phyloP scores from a whole-genome alignment of 352 stramenopile species.

The Pythium vanterpoolii region DNA sequence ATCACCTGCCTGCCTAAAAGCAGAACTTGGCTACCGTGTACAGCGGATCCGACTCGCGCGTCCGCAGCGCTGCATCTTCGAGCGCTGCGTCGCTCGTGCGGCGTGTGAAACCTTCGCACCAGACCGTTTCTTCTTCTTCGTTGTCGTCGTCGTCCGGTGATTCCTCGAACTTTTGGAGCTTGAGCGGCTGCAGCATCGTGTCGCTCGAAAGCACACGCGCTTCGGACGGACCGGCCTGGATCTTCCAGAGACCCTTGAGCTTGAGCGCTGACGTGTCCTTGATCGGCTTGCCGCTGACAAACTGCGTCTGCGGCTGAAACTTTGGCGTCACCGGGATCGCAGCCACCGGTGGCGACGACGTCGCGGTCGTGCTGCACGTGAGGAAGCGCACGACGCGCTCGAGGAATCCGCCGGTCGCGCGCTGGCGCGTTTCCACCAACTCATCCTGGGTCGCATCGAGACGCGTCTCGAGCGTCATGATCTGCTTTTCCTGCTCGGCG shows the following conservation, averaged over 20 bases:
- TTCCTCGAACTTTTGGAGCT: conserved; percentile 15
- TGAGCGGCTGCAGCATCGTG: conserved; percentile 15
- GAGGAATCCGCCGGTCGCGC: conserved; percentile 33
- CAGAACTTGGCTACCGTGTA: conserved; percentile 22
- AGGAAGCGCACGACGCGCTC: conserved; percentile 85
- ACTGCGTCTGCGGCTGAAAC: conserved; percentile 15
- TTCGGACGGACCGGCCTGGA: conserved; percentile 15
- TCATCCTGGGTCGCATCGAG: conserved; percentile 50
- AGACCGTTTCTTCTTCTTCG: conserved; percentile 14
- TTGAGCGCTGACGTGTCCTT: conserved; percentile 27
- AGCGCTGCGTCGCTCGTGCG: conserved; percentile 10
- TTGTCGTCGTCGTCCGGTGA: conserved; percentile 14
- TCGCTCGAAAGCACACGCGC: conserved; percentile 17
- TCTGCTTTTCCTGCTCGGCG: conserved; percentile 56
- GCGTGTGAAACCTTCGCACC: conserved; percentile 19
- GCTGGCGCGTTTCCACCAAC: conserved; percentile 46
- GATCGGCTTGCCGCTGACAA: conserved; percentile 16
- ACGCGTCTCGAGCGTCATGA: conserved; percentile 55
- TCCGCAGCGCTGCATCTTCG: conserved; percentile 14
- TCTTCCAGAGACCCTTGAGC: conserved; percentile 31
- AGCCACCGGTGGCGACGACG: conserved; percentile 40
- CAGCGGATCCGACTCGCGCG: conserved; percentile 19
- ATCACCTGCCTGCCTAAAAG: conserved; percentile 14
- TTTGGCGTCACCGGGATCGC: conserved; percentile 23
- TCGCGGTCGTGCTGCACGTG: conserved; percentile 53